Conservation (phyloP, 495 filamentous ascomycete genomes). For the Neurospora cerealis region DNA sequence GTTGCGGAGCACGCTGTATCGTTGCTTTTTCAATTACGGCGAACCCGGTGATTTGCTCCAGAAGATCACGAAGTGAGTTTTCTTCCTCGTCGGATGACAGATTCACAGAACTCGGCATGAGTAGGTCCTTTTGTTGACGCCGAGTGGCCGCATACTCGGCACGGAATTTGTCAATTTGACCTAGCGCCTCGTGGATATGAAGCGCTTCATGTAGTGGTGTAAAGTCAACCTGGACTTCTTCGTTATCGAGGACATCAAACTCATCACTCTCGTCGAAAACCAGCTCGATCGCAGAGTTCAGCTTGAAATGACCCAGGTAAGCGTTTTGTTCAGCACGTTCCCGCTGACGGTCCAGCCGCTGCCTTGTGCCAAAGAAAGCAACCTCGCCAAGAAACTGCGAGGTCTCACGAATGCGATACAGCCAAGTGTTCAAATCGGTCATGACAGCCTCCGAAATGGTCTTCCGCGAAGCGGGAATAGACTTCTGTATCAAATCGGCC, state of each 20-base stretch:
- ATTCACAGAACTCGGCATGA: conserved; percentile 64
- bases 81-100: conserved; percentile 61
- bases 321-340: conserved; percentile 61
- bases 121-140: conserved; percentile 80
- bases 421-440: conserved; percentile 94
- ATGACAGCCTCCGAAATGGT: conserved; percentile 94
- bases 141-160: conserved; percentile 84
- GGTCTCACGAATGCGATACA: conserved; percentile 92
- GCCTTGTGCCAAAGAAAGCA: conserved; percentile 90
- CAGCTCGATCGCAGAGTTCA: conserved; percentile 93
- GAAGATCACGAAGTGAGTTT: conserved; percentile 65
- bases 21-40: conserved; percentile 93
- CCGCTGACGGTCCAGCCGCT: conserved; percentile 75
- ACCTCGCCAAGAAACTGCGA: conserved; percentile 93
- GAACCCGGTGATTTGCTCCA: conserved; percentile 93
- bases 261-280: conserved; percentile 93
- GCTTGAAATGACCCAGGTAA: conserved; percentile 68
- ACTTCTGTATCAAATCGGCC: conserved; percentile 90
- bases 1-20: conserved; percentile 70
- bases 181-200: conserved; percentile 93
- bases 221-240: conserved; percentile 89
- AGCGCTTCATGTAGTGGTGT: conserved; percentile 89
- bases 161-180: conserved; percentile 82
- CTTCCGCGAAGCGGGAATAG: conserved; percentile 83
- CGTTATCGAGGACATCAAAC: conserved; percentile 88